Conservation (phyloP, 169 alveolate genomes). For the Plasmodium reichenowi region DNA sequence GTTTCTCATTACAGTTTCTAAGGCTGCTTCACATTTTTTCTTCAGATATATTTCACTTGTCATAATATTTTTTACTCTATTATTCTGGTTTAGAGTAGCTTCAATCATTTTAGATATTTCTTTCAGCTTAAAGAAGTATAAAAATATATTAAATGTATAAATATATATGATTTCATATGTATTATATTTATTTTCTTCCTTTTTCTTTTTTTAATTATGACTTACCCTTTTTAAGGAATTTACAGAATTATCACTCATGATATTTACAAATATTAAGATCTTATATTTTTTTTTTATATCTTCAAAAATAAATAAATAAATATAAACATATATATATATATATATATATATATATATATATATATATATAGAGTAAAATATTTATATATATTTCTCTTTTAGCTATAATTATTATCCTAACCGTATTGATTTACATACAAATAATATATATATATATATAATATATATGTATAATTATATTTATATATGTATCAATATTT, state of each 20-base stretch:
- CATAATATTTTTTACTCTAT: constrained; percentile 29
- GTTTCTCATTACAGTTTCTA: constrained; percentile 30
- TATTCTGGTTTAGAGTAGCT: constrained; percentile 48
- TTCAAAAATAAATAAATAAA: too few species aligned
- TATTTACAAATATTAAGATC: background rate
- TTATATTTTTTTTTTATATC: too few species aligned
- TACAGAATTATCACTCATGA: constrained; percentile 36
- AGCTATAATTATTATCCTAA: too few species aligned
- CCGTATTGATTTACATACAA: too few species aligned
- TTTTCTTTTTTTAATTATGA: background rate
- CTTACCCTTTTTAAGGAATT: constrained; percentile 45
- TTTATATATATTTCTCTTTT: too few species aligned
- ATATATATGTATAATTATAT: too few species aligned
- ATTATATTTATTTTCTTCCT: background rate
- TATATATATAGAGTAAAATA: too few species aligned
- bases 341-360: too few species aligned
- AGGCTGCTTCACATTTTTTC: constrained; percentile 60
- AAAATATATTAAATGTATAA: background rate
- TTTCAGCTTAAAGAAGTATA: constrained; percentile 13
- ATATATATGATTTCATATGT: background rate
- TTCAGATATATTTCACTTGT: constrained; percentile 43
- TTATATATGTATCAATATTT: too few species aligned
- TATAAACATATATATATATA: too few species aligned
- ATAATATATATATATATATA: too few species aligned
- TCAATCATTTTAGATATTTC: constrained; percentile 61